Percentiles rank a stretch among this genome's conserved stretches.
Conservation (phyloP, 2,329 filamentous ascomycete species). For the Beauveria rudraprayagi region DNA sequence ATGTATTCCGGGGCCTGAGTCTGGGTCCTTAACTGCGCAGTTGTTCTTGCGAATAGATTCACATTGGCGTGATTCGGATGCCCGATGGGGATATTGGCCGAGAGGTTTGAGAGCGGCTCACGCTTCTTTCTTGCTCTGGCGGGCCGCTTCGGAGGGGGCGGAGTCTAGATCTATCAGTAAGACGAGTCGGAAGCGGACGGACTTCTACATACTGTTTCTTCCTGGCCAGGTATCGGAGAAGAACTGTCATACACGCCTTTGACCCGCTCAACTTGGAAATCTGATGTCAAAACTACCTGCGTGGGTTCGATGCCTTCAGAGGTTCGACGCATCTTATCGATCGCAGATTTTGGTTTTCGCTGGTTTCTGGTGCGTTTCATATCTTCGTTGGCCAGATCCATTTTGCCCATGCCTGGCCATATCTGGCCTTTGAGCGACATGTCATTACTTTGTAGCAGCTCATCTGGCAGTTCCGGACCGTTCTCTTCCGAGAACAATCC, state of each 20-base stretch:
- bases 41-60: background rate
- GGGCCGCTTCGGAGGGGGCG: conserved; percentile 24
- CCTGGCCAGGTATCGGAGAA: conserved; percentile 35
- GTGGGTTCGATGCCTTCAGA: conserved; percentile 56
- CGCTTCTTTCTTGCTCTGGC: conserved; percentile 25
- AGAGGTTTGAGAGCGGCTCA: conserved; percentile 26
- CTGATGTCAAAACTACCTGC: conserved; percentile 55
- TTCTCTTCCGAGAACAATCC: conserved; percentile 21
- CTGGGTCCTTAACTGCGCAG: background rate
- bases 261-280: conserved; percentile 41
- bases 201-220: conserved; percentile 33
- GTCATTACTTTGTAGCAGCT: conserved; percentile 20
- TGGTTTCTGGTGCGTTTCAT: conserved; percentile 71
- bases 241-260: conserved; percentile 54
- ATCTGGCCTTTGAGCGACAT: conserved; percentile 58
- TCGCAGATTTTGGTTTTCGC: conserved; percentile 65
- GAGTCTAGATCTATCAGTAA: conserved; percentile 1
- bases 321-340: conserved; percentile 55
- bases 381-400: conserved; percentile 67
- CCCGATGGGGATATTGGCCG: conserved; percentile 25
- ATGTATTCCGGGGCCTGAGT: background rate
- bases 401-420: conserved; percentile 74
- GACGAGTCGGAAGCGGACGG: no score
- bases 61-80: background rate
- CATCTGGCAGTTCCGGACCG: conserved; percentile 22